These are phyloP conservation scores for Paecilomyces sp. DNA, from an alignment of 2,329 filamentous ascomycete species.

Conservation along the genomic window DNA sequence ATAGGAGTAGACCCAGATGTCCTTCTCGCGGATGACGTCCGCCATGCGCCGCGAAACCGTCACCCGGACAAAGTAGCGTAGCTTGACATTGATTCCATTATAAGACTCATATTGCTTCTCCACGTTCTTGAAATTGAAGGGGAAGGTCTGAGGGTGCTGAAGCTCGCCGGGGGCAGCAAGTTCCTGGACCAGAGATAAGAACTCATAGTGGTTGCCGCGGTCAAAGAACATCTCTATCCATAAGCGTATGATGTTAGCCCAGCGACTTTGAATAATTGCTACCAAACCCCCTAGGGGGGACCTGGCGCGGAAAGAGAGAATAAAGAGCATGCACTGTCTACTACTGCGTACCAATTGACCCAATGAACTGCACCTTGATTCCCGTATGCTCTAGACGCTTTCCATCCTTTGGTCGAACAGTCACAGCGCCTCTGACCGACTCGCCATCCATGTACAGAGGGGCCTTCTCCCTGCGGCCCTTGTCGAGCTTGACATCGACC, in stretches of 20 bases:
- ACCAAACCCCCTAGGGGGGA: slow-evolving; percentile 2
- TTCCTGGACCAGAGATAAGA: slow-evolving; percentile 93
- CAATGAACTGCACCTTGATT: slow-evolving; percentile 99
- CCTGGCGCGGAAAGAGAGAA: neutral
- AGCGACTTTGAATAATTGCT: neutral
- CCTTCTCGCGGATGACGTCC: slow-evolving; percentile 97
- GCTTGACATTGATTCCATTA: slow-evolving; percentile 98
- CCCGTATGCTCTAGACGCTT: slow-evolving; percentile 96
- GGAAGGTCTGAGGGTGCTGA: slow-evolving; percentile 96
- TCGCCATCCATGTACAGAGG: slow-evolving; percentile 97
- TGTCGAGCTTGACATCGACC: slow-evolving; percentile 97
- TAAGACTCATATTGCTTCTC: slow-evolving; percentile 99
- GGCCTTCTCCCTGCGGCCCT: slow-evolving; percentile 93
- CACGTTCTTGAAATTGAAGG: slow-evolving; percentile 99
- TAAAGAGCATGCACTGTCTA: neutral
- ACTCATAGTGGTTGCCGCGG: slow-evolving; percentile 98
- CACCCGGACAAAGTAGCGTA: slow-evolving; percentile 96
- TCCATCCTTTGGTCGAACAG: slow-evolving; percentile 92
- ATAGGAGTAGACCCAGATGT: slow-evolving; percentile 99
- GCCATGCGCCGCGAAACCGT: slow-evolving; percentile 96
- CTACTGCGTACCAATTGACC: slow-evolving; percentile 70
- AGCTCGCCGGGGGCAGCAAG: slow-evolving; percentile 94
- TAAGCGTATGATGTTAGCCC: neutral
- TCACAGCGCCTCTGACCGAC: slow-evolving; percentile 94
- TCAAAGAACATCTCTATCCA: slow-evolving; percentile 96